A percentile compares a stretch with the other conserved stretches of the same genome.
phyloP scores from a whole-genome alignment of 2,329 filamentous ascomycete species.

The Aaosphaeria arxii region DNA sequence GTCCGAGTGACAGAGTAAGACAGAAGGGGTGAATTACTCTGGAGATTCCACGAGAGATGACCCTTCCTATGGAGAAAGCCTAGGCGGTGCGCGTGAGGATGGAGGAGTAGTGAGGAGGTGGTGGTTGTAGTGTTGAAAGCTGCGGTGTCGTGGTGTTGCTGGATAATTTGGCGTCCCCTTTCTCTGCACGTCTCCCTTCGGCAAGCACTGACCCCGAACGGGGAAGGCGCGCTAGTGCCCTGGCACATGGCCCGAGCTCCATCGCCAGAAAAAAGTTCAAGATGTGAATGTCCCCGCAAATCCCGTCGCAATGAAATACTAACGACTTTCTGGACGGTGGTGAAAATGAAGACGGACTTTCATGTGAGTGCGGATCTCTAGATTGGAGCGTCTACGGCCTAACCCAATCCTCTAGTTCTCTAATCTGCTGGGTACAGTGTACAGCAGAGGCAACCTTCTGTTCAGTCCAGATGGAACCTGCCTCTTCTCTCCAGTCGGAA shows the following conservation, averaged over 20 bases:
- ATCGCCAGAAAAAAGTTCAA: conserved; percentile 34
- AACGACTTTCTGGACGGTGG: conserved; percentile 1
- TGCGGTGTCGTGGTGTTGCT: conserved; percentile 19
- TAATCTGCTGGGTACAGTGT: conserved; percentile 96
- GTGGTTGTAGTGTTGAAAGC: conserved; percentile 10
- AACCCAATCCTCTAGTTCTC: conserved; percentile 70
- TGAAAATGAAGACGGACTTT: conserved; percentile 95
- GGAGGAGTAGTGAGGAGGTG: not conserved
- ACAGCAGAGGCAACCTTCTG: conserved; percentile 94
- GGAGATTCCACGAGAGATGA: no score
- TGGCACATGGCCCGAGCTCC: conserved; percentile 17
- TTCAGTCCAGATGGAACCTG: conserved; percentile 96
- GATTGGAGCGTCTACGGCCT: conserved; percentile 11
- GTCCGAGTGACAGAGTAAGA: no score
- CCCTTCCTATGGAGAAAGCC: no score
- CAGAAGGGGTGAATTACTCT: no score
- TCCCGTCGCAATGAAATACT: conserved; percentile 16
- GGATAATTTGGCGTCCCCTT: conserved; percentile 40
- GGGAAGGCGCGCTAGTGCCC: conserved; percentile 31
- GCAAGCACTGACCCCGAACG: conserved; percentile 36
- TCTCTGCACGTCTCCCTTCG: conserved; percentile 35
- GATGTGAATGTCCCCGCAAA: conserved; percentile 16
- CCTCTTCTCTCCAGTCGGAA: conserved; percentile 93
- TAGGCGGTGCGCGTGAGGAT: no score
- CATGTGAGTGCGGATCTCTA: conserved; percentile 60